Conservation (phyloP, 805 yeast species). For the Candida vaughaniae region DNA sequence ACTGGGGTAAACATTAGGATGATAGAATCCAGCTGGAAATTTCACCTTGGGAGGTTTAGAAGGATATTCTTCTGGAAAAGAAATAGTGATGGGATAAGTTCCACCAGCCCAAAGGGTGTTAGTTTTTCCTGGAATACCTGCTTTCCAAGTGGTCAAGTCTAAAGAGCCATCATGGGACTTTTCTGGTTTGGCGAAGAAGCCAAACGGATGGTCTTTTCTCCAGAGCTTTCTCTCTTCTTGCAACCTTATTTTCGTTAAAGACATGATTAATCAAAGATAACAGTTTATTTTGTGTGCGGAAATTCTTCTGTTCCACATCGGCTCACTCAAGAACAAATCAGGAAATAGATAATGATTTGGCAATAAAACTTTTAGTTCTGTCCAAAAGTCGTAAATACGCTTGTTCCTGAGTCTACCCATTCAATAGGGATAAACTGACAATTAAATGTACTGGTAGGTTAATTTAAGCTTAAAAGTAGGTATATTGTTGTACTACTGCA, state of each 20-base stretch:
- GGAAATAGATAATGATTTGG: too few relatives aligned
- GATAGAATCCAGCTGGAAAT: slow-evolving; percentile 88
- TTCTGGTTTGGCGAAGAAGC: slow-evolving; percentile 89
- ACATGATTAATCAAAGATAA: too few relatives aligned
- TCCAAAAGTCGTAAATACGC: too few relatives aligned
- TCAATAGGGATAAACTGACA: too few relatives aligned
- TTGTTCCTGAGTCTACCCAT: too few relatives aligned
- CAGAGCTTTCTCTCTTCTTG: slow-evolving; percentile 97
- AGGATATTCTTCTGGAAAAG: slow-evolving; percentile 90
- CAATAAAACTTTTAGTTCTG: too few relatives aligned
- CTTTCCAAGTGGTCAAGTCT: slow-evolving; percentile 84
- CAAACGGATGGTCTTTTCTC: slow-evolving; percentile 98
- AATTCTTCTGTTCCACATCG: too few relatives aligned
- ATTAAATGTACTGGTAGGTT: too few relatives aligned
- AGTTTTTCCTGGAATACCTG: slow-evolving; percentile 93
- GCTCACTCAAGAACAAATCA: background rate
- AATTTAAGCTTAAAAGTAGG: too few relatives aligned
- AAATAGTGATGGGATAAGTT: slow-evolving; percentile 77
- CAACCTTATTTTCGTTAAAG: slow-evolving; percentile 75
- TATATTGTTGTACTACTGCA: too few relatives aligned
- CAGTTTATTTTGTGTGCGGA: too few relatives aligned
- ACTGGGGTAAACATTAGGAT: slow-evolving; percentile 96
- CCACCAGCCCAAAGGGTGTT: slow-evolving; percentile 89
- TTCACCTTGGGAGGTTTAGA: slow-evolving; percentile 94
- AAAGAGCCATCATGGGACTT: slow-evolving; percentile 80